A percentile compares a stretch with the other conserved stretches of the same genome.
Evolutionary conservation across 106 monocot species (phyloP).

Genomic region (Acorus calamus): DNA sequence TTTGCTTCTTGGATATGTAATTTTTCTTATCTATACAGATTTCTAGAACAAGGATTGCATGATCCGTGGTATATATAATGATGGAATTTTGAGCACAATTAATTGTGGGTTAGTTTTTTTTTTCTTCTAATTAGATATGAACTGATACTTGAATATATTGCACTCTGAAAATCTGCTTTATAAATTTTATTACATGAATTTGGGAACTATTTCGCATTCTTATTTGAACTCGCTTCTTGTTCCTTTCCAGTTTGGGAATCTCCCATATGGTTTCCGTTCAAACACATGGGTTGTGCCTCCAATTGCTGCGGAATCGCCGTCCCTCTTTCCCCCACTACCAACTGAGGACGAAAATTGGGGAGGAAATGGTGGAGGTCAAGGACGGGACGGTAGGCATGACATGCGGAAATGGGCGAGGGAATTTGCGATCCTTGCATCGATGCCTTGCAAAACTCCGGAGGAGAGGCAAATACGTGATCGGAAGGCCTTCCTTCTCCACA

Average conservation of each 20-base stretch:
- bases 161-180: no score
- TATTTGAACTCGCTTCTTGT: background rate
- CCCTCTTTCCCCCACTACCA: constrained; percentile 61
- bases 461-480: constrained; percentile 86
- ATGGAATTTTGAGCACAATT: no score
- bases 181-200: no score
- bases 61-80: no score
- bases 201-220: background rate
- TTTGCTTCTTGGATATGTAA: no score
- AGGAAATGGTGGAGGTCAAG: constrained; percentile 84
- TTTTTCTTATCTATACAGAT: no score
- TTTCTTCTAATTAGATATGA: no score
- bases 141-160: no score
- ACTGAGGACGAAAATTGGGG: constrained; percentile 82
- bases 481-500: constrained; percentile 87
- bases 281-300: constrained; percentile 98
- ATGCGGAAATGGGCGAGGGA: constrained; percentile 65
- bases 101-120: background rate
- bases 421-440: constrained; percentile 56
- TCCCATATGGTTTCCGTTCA: constrained; percentile 95
- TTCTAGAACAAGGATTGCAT: no score
- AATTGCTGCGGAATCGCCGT: constrained; percentile 48
- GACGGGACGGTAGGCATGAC: constrained; percentile 60
- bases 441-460: constrained; percentile 90
- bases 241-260: constrained; percentile 82